Evolutionary conservation across 108 stramenopile genomes (phyloP), one percentile per base, ranked within the genome.

Genomic region (Fragilaria crotonensis): DNA sequence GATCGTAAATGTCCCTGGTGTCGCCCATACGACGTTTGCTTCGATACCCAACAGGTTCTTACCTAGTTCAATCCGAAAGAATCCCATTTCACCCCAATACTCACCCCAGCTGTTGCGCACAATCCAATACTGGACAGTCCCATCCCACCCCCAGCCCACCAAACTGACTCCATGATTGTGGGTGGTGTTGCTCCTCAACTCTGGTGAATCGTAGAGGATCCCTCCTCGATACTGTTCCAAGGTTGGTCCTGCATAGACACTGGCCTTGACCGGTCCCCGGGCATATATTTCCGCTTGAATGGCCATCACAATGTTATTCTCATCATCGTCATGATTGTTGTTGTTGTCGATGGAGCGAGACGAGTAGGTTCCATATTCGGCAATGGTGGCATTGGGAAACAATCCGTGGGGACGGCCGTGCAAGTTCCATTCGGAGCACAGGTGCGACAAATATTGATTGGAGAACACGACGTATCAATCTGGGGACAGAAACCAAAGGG

Each of bases 251-350:
- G 84, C 90, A 75, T 95, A 89, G 58, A 97, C 77, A 11, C 84
- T 88, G 36, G 89, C 89, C 19, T 85, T 73, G n/a, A 96, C 87
- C 30, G 95, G 93, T n/a, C 95, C 96, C 25, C 94, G 85, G 21
- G 86, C 88, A 66, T 83, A 94, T 32, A 97, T 90, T 75, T 97
- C 96, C 9, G 85, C 80, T 78, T 83, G 89, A 63, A 93, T 87
- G 28, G 77, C 79, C 48, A 74, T 51, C 17, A 83, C 51, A 14
- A 73, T 73, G 30, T 79, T 76, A 17, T 64, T 60, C 20, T 48
- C 58, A 0, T 59, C 66, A 51, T 67, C 56, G 41, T 68, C 33
- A 36, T 67, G 54, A 32, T 65, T 57, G n/a, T n/a, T n/a, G n/a
- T n/a, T n/a, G n/a, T n/a, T n/a, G n/a, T n/a, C n/a, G n/a, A n/a